Evolutionary conservation across 305 asterid species (phyloP).

Genomic region (Solanum hybrid): DNA sequence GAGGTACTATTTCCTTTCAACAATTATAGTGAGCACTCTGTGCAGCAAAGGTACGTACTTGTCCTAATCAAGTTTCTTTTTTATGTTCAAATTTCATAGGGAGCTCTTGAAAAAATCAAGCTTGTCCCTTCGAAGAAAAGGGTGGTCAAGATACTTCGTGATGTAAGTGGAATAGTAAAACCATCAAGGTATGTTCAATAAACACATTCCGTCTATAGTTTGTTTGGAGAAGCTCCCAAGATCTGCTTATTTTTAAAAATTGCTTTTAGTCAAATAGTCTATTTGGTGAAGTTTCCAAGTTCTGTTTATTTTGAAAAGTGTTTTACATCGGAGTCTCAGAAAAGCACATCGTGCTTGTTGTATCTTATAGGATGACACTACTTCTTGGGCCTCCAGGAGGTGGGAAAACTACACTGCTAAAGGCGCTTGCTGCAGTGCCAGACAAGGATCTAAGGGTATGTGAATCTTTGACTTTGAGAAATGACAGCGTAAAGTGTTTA

Average conservation of each 20-base stretch:
- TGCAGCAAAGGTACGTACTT: neutral
- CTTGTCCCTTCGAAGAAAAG: slow-evolving; percentile 70
- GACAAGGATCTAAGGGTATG: slow-evolving; percentile 67
- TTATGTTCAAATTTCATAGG: slow-evolving; percentile 33
- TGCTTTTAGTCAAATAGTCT: neutral
- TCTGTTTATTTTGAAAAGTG: neutral
- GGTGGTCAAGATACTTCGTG: slow-evolving; percentile 58
- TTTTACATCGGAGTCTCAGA: neutral
- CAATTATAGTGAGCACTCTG: neutral
- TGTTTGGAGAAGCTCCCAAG: neutral
- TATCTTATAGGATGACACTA: slow-evolving; percentile 60
- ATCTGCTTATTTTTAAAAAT: neutral
- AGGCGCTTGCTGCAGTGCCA: slow-evolving; percentile 69
- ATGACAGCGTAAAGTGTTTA: neutral
- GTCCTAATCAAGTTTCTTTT: neutral
- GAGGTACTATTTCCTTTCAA: slow-evolving; percentile 40
- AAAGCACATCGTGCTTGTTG: neutral
- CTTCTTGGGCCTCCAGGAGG: slow-evolving; percentile 96
- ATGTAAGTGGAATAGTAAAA: slow-evolving; percentile 62
- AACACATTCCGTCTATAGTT: neutral
- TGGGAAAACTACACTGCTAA: slow-evolving; percentile 74
- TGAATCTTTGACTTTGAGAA: slow-evolving; percentile 2
- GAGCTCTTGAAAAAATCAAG: slow-evolving; percentile 50
- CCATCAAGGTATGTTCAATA: slow-evolving; percentile 69
- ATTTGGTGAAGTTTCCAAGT: neutral